These are phyloP conservation scores for Immersiella caudata DNA, from an alignment of 495 filamentous ascomycete genomes.

Conservation along the genomic window DNA sequence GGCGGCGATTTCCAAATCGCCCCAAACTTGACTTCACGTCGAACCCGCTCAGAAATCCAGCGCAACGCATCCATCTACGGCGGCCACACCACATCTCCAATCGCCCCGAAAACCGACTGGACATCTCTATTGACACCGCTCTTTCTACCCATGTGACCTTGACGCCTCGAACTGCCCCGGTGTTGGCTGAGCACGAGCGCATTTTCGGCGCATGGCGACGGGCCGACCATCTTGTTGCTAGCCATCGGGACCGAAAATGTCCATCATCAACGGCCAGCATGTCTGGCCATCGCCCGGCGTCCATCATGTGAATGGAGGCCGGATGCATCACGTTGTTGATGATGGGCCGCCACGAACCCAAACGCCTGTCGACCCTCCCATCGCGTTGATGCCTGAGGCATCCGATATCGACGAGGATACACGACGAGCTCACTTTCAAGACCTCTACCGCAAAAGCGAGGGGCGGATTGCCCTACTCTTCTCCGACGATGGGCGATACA, in stretches of 20 bases:
- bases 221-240: conserved; percentile 37
- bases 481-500: conserved; percentile 73
- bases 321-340: conserved; percentile 38
- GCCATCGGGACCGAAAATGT: conserved; percentile 47
- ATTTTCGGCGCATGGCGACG: conserved; percentile 54
- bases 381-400: conserved; percentile 55
- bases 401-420: conserved; percentile 52
- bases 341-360: conserved; percentile 43
- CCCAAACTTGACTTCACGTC: conserved; percentile 52
- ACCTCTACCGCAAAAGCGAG: conserved; percentile 47
- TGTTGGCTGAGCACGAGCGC: conserved; percentile 50
- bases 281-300: conserved; percentile 47
- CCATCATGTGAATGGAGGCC: conserved; percentile 38
- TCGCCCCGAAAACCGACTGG: conserved; percentile 30
- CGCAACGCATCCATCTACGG: conserved; percentile 45
- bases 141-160: conserved; percentile 45
- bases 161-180: conserved; percentile 40
- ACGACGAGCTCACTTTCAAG: conserved; percentile 47
- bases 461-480: conserved; percentile 63
- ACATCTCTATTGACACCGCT: conserved; percentile 49
- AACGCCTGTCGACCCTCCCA: conserved; percentile 41
- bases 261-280: conserved; percentile 55
- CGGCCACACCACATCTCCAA: conserved; percentile 42
- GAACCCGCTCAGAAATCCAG: conserved; percentile 44
- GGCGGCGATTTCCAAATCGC: conserved; percentile 28